Base-by-base conservation (phyloP, 345 rosid genomes). In the Arabis hirsuta region DNA sequence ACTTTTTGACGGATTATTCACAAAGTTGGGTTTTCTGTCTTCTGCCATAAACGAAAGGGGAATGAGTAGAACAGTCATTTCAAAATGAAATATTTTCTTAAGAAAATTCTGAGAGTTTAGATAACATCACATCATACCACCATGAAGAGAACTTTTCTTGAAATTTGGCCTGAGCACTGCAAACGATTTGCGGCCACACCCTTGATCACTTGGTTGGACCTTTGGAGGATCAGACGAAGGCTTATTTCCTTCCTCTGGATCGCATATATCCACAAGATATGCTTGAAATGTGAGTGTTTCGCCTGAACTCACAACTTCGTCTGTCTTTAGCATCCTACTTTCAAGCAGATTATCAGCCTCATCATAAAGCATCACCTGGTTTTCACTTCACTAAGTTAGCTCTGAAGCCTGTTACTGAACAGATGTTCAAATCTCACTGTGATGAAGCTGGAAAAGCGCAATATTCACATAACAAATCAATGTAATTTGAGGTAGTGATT, bases 351-450 rank as follows among this genome's bases (percentile, higher is more conserved):
- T 88, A 39, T 87, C 86, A 16, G 83, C 79, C 4, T 85, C 96
- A 53, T 95, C 97, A 48, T 83, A 88, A 43, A 91, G 82, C 86
- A 73, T 82, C 47, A 85, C 78, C 97, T 91, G 77, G n/a, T 16
- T n/a, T 52, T 19, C 57, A 58, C 24, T 9, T 27, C 52, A 69
- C 36, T 27, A 6, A 36, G 50, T 74, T 67, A 74, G 56, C 19
- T 50, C 62, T 32, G 7, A 36, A 8, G 7, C 13, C 5, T 38
- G 20, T 44, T 12, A n/a, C 53, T 53, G 52, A 52, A 43, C 16
- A 71, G 8, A 26, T 4, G 22, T 42, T 41, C 44, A 46, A 43
- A 46, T 13, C 24, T 38, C 6, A 19, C 7, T 19, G 7, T 20
- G 32, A 42, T 19, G 11, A 26, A 54, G 24, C 19, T 41, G 32